Conservation (phyloP, 2,329 filamentous ascomycete species). For the Cordyceps farinosa region DNA sequence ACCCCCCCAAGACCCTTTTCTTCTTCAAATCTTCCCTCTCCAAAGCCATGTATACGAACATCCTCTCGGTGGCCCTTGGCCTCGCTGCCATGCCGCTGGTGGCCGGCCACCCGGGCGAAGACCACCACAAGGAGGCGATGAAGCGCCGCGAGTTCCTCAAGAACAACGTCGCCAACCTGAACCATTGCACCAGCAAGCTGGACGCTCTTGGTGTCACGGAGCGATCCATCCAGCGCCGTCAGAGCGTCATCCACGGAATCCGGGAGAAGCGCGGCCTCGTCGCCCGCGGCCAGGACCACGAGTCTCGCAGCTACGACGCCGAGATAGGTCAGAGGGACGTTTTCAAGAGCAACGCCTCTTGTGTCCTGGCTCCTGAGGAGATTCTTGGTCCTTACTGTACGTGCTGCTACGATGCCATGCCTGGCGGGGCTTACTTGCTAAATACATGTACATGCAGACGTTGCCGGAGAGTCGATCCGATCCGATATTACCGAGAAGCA, state of each 20-base stretch:
- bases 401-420: neutral
- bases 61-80: constrained; percentile 5
- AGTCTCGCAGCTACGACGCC: constrained; percentile 26
- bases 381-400: constrained; percentile 47
- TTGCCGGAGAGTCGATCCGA: constrained; percentile 41
- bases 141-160: constrained; percentile 42
- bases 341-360: constrained; percentile 38
- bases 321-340: constrained; percentile 29
- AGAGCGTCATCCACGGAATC: constrained; percentile 35
- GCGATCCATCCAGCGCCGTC: constrained; percentile 39
- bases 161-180: constrained; percentile 37
- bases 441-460: constrained; percentile 22
- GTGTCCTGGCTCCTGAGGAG: constrained; percentile 44
- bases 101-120: constrained; percentile 42
- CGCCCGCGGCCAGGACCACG: constrained; percentile 8
- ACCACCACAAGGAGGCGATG: constrained; percentile 41
- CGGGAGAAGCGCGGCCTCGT: constrained; percentile 33
- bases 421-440: neutral
- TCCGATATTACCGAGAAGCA: constrained; percentile 40
- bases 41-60: constrained; percentile 1
- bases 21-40: neutral
- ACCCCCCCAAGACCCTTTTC: neutral
- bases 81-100: constrained; percentile 19
- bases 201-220: constrained; percentile 40
- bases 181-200: constrained; percentile 40